phyloP scores from a whole-genome alignment of 192 early-diverging fungal species.

The Paraglomus occultum region DNA sequence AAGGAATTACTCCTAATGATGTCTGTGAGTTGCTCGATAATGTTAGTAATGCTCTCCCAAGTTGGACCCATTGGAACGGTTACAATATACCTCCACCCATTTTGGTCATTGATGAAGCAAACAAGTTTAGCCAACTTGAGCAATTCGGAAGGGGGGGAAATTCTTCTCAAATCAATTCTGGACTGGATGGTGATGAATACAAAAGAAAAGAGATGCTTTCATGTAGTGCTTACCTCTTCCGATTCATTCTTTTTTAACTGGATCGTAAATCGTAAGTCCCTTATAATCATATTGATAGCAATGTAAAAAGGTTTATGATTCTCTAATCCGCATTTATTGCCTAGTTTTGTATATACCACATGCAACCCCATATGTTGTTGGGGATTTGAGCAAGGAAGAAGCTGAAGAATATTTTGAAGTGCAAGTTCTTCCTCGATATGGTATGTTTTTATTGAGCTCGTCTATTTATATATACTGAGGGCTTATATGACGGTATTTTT shows the following conservation, averaged over 20 bases:
- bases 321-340: slow-evolving; percentile 13
- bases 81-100: slow-evolving; percentile 12
- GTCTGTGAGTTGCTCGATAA: slow-evolving; percentile 9
- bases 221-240: slow-evolving; percentile 9
- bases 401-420: slow-evolving; percentile 19
- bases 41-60: slow-evolving; percentile 7
- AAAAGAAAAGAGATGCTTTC: neutral
- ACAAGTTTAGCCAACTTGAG: slow-evolving; percentile 10
- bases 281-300: neutral
- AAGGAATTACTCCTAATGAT: slow-evolving; percentile 8
- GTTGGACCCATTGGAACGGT: neutral
- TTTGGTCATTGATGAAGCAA: slow-evolving; percentile 14
- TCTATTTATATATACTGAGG: slow-evolving; percentile 17
- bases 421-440: slow-evolving; percentile 12
- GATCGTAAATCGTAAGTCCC: slow-evolving; percentile 18
- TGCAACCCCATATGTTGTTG: slow-evolving; percentile 21
- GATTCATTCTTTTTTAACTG: slow-evolving; percentile 11
- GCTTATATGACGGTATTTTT: neutral
- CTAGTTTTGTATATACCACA: neutral
- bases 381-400: slow-evolving; percentile 23
- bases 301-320: slow-evolving; percentile 21
- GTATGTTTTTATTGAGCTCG: slow-evolving; percentile 6
- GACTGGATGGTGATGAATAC: slow-evolving; percentile 11
- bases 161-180: slow-evolving; percentile 10
- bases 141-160: neutral